Evolutionary conservation across 2,329 filamentous ascomycete species (phyloP).

Genomic region (Didymella pinodella): DNA sequence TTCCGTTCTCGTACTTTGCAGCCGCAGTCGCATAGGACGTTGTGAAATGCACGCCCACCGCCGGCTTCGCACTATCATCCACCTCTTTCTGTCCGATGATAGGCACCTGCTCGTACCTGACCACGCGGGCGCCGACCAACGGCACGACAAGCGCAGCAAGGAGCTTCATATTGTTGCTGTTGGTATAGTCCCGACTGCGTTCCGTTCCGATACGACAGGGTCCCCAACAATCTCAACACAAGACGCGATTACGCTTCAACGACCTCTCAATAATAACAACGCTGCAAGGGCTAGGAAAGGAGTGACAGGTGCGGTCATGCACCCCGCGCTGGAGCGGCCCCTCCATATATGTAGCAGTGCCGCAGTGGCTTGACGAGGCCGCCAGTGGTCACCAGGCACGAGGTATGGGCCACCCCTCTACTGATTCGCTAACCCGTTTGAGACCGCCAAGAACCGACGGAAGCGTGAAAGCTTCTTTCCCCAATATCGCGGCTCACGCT

Average conservation of each 20-base stretch:
- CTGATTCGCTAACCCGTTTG: conserved; percentile 14
- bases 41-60: conserved; percentile 41
- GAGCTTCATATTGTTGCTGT: conserved; percentile 14
- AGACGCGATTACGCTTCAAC: background rate
- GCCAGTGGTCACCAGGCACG: conserved; percentile 12
- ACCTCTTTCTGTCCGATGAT: conserved; percentile 3
- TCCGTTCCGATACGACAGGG: conserved; percentile 8
- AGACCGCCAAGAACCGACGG: conserved; percentile 11
- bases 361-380: conserved; percentile 21
- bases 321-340: conserved; percentile 14
- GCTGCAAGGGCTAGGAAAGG: background rate
- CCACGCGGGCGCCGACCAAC: conserved; percentile 19
- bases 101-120: conserved; percentile 8
- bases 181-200: background rate
- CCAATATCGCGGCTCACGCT: background rate
- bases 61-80: conserved; percentile 20
- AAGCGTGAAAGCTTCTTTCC: conserved; percentile 14
- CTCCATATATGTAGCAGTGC: conserved; percentile 15
- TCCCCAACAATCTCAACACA: background rate
- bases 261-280: background rate
- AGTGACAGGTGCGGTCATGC: conserved; percentile 5
- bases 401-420: conserved; percentile 16
- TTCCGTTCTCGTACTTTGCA: conserved; percentile 36
- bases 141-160: conserved; percentile 21
- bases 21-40: conserved; percentile 38